Base-by-base conservation (phyloP, 768 basidiomycete genomes). In the Mycena leptocephala region DNA sequence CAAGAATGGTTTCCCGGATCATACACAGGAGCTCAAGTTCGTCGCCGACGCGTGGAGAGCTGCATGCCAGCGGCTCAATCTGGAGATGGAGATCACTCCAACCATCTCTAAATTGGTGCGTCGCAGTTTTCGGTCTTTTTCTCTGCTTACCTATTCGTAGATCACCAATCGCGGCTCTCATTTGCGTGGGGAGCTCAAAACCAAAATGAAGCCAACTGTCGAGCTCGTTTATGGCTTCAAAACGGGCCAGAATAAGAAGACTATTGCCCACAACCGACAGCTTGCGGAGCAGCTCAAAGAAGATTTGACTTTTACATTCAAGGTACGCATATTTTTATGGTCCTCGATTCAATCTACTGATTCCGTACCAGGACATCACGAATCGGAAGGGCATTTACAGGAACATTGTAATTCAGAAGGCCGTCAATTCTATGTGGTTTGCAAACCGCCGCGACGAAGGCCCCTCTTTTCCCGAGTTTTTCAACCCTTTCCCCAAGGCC, bases 131-230 rank as follows among this genome's bases (percentile, higher is more conserved):
- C 18, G 16, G 3, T 16, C 37, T 20, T 1, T 48, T 24, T 3
- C 3, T 20, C 11, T 5, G 2, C 37, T 59, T 22, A 30, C 9
- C 33, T 13, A 7, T 48, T 30, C 1, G 5, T 43, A 77, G 76
- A 70, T 69, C 8, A 24, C 73, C 2, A 26, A 13, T 32, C 76
- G 80, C n/a, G 76, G 55, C 0, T 72, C 77, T 0, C 80, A 81
- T 16, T 22, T 77, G 13, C 79, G 77, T 8, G 76, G 81, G 10
- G 76, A 79, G 61, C 63, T 73, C 22, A 81, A 80, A 69, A 74
- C 76, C 11, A n/a, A 80, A 79, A 62, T 68, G 4, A 18, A 39
- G 28, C 41, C 76, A 0, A 48, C 76, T 6, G 70, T 75, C 10
- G 79, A 75, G 39, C 43, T 55, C 24, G 28, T 64, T 2, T 79